Percentiles rank a stretch among this genome's conserved stretches.
phyloP scores from a whole-genome alignment of 2,329 filamentous ascomycete genomes.

The Bisporella sp. region DNA sequence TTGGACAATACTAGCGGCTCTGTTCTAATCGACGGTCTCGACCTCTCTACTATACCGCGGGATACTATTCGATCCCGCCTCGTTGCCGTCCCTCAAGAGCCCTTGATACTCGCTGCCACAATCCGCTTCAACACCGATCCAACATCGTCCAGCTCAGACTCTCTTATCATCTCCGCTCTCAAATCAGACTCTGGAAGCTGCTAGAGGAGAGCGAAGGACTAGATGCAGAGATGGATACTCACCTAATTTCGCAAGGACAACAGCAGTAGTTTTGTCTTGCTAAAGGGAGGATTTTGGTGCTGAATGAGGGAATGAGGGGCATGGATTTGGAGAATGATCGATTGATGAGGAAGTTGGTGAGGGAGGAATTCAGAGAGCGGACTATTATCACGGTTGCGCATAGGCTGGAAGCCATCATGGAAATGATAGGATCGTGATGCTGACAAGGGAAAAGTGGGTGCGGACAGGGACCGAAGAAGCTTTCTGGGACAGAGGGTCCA shows the following conservation, averaged over 20 bases:
- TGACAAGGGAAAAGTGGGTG: constrained; percentile 65
- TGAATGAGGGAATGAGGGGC: constrained; percentile 38
- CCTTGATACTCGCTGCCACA: constrained; percentile 27
- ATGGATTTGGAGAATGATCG: constrained; percentile 51
- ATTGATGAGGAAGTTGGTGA: constrained; percentile 46
- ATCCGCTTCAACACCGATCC: constrained; percentile 28
- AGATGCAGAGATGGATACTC: background rate
- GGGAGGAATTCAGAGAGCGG: constrained; percentile 56
- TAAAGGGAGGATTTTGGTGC: constrained; percentile 4
- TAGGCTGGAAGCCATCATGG: constrained; percentile 81
- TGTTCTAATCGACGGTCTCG: constrained; percentile 36
- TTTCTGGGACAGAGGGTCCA: background rate
- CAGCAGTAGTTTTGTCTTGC: constrained; percentile 26
- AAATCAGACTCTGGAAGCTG: constrained; percentile 4
- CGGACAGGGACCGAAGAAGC: constrained; percentile 68
- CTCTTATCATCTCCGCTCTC: constrained; percentile 10
- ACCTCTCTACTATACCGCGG: constrained; percentile 32
- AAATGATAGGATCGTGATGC: constrained; percentile 74
- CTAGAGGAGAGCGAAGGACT: constrained; percentile 26
- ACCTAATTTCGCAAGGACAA: constrained; percentile 7
- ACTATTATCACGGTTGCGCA: constrained; percentile 93
- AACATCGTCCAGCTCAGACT: constrained; percentile 12
- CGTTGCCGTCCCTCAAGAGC: constrained; percentile 36
- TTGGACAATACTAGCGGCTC: constrained; percentile 34
- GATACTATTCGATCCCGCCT: constrained; percentile 27